Conservation (phyloP, 495 filamentous ascomycete genomes). For the Neurospora sp. region DNA sequence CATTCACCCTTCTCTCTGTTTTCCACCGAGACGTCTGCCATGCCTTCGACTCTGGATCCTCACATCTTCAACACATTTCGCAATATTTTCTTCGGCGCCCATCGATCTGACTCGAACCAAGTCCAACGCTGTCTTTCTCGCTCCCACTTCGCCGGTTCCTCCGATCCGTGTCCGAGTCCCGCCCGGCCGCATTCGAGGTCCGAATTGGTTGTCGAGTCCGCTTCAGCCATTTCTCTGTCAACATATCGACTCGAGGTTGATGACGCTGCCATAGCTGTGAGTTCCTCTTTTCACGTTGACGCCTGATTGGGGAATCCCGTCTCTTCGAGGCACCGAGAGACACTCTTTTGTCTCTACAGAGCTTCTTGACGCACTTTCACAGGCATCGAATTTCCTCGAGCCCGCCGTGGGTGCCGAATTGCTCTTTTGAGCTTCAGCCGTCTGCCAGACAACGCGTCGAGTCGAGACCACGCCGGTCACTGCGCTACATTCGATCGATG, state of each 20-base stretch:
- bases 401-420: not conserved
- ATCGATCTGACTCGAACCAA: not conserved
- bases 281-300: not conserved
- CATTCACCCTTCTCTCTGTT: too few relatives aligned
- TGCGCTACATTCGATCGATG: not conserved
- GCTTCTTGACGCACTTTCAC: not conserved
- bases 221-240: not conserved
- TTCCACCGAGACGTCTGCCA: not conserved
- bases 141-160: not conserved
- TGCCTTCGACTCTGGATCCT: not conserved
- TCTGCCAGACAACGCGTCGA: not conserved
- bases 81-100: not conserved
- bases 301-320: not conserved
- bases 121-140: not conserved
- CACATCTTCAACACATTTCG: not conserved
- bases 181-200: not conserved
- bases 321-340: not conserved
- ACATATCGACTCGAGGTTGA: not conserved
- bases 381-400: not conserved
- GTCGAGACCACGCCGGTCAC: not conserved
- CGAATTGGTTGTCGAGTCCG: not conserved
- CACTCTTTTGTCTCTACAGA: not conserved
- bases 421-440: not conserved
- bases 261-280: not conserved
- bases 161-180: not conserved